A percentile compares a stretch with the other conserved stretches of the same genome.
Conservation (phyloP, 2,329 filamentous ascomycete genomes). For the Xylariaceae sp. region DNA sequence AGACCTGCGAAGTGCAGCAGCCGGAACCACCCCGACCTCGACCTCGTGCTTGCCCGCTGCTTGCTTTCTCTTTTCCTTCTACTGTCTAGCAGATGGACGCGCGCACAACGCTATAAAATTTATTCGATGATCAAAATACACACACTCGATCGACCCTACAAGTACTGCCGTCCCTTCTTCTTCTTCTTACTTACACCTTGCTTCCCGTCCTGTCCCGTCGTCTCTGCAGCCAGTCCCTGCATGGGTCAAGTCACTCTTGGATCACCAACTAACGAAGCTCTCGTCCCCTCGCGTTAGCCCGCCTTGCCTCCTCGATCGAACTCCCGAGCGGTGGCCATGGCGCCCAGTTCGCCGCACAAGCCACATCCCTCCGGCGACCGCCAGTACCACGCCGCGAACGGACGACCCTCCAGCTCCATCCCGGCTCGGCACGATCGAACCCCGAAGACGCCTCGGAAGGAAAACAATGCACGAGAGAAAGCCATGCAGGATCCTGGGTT, state of each 20-base stretch:
- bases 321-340: slow-evolving; percentile 32
- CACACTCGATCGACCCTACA: not conserved
- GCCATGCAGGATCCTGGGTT: slow-evolving; percentile 71
- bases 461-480: slow-evolving; percentile 52
- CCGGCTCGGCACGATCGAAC: slow-evolving; percentile 41
- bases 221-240: not conserved
- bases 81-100: not conserved
- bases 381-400: slow-evolving; percentile 40
- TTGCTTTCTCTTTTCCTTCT: not conserved
- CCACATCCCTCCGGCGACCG: slow-evolving; percentile 30
- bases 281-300: slow-evolving; percentile 11
- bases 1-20: not conserved
- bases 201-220: not conserved
- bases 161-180: not conserved
- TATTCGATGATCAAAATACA: not conserved
- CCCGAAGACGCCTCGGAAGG: slow-evolving; percentile 56
- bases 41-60: not conserved
- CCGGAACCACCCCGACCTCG: not conserved
- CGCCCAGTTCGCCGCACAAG: slow-evolving; percentile 31
- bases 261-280: slow-evolving; percentile 2
- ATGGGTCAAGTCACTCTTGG: not conserved
- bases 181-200: not conserved
- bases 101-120: not conserved
- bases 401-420: slow-evolving; percentile 37
- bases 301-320: slow-evolving; percentile 10